Percentiles rank a stretch among this genome's conserved stretches.
phyloP scores from a whole-genome alignment of 2,329 filamentous ascomycete species.

The Coleophoma crateriformis region DNA sequence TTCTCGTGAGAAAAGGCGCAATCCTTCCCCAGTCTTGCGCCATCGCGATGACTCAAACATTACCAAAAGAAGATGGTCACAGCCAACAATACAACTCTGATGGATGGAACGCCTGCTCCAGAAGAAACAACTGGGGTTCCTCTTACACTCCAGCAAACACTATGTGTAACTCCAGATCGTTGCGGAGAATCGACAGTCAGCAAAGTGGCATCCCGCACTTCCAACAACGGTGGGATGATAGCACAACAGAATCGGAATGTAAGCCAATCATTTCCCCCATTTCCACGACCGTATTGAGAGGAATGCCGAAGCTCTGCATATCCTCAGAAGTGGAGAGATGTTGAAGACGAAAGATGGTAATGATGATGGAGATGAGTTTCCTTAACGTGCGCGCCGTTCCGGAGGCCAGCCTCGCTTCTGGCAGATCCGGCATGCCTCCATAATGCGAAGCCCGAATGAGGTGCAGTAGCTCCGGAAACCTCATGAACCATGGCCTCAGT shows the following conservation, averaged over 20 bases:
- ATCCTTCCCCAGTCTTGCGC: neutral
- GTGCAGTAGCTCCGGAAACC: neutral
- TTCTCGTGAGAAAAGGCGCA: neutral
- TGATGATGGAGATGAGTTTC: too few species aligned
- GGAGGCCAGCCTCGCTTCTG: neutral
- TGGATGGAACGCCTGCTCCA: neutral
- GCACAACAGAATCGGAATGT: too few species aligned
- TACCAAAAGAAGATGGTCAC: neutral
- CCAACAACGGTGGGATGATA: too few species aligned
- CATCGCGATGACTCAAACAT: neutral
- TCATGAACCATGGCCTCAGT: constrained; percentile 1
- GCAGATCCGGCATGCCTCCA: neutral
- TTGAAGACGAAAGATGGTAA: too few species aligned
- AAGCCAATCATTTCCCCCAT: too few species aligned
- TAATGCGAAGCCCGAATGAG: neutral
- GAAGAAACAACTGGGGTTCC: neutral
- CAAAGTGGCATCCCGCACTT: neutral
- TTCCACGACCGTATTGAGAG: too few species aligned
- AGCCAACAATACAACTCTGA: neutral
- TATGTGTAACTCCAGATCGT: neutral
- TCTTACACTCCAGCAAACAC: neutral
- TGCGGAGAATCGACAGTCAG: neutral
- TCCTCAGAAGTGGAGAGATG: too few species aligned
- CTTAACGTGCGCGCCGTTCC: too few species aligned
- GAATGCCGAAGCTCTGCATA: too few species aligned